Evolutionary conservation across 495 filamentous ascomycete species (phyloP).

Genomic region (Thermochaetoides thermophila): DNA sequence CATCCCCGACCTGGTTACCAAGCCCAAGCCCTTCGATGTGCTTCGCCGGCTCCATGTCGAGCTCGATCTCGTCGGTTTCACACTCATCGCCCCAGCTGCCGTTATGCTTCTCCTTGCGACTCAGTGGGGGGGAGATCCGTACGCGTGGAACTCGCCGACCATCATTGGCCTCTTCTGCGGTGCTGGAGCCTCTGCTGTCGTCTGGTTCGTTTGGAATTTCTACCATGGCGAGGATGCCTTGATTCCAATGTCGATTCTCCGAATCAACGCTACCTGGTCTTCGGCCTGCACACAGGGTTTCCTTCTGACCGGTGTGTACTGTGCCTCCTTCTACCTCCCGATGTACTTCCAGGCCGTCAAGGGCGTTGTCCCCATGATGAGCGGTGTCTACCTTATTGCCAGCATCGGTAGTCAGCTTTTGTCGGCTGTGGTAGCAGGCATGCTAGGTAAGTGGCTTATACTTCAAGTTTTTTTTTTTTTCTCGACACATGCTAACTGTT

Average conservation of each 20-base stretch:
- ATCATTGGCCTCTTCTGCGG: constrained; percentile 53
- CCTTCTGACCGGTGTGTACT: constrained; percentile 42
- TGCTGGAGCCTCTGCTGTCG: constrained; percentile 38
- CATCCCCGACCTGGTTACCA: constrained; percentile 32
- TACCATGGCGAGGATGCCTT: constrained; percentile 50
- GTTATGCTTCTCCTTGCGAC: constrained; percentile 57
- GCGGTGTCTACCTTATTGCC: constrained; percentile 38
- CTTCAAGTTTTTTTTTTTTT: too few relatives aligned
- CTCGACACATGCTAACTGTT: too few relatives aligned
- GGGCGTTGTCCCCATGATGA: constrained; percentile 32
- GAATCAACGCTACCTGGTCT: constrained; percentile 44
- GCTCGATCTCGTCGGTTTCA: constrained; percentile 52
- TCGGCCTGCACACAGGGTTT: constrained; percentile 34
- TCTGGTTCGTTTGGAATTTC: constrained; percentile 46
- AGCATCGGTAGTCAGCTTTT: constrained; percentile 25
- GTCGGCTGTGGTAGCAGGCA: constrained; percentile 38
- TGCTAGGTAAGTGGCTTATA: constrained; percentile 15
- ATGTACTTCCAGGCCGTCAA: constrained; percentile 60
- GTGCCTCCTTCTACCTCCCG: constrained; percentile 45
- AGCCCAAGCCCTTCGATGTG: constrained; percentile 18
- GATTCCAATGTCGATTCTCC: constrained; percentile 50
- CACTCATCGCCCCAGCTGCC: constrained; percentile 49
- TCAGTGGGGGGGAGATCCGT: constrained; percentile 60
- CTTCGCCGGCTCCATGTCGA: constrained; percentile 29
- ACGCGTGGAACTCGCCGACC: constrained; percentile 44